phyloP scores from a whole-genome alignment of 148 eudicot species.

The Cornus controversa region DNA sequence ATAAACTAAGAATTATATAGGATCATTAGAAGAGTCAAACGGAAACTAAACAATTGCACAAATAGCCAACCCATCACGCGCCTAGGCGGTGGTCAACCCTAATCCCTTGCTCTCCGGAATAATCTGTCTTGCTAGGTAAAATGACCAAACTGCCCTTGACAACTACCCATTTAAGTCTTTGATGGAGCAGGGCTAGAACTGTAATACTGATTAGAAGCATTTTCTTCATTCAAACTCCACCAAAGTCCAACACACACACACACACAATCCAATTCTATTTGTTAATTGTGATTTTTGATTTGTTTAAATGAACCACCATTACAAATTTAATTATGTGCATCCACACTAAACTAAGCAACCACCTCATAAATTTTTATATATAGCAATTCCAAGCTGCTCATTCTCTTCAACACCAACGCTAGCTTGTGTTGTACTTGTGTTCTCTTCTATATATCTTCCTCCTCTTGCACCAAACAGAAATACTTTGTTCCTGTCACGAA shows the following conservation, averaged over 20 bases:
- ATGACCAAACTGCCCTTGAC: constrained; percentile 19
- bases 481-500: not conserved
- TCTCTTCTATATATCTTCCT: not conserved
- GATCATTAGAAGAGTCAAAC: constrained; percentile 45
- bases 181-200: too few species aligned
- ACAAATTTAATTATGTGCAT: too few species aligned
- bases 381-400: constrained; percentile 20
- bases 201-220: not conserved
- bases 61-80: constrained; percentile 56
- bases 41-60: constrained; percentile 40
- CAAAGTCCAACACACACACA: not conserved
- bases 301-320: too few species aligned
- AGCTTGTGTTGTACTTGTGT: not conserved
- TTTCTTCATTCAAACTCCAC: not conserved
- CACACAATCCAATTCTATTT: not conserved
- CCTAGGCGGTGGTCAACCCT: constrained; percentile 71
- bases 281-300: not conserved
- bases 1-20: too few species aligned
- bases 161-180: not conserved
- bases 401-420: constrained; percentile 23
- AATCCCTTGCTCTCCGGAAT: not conserved
- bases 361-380: constrained; percentile 20
- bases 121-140: not conserved
- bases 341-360: not conserved
- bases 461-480: not conserved